Evolutionary conservation across 2,329 filamentous ascomycete species (phyloP), one percentile per base, ranked within the genome.

Genomic region (Cladophialophora psammophila): DNA sequence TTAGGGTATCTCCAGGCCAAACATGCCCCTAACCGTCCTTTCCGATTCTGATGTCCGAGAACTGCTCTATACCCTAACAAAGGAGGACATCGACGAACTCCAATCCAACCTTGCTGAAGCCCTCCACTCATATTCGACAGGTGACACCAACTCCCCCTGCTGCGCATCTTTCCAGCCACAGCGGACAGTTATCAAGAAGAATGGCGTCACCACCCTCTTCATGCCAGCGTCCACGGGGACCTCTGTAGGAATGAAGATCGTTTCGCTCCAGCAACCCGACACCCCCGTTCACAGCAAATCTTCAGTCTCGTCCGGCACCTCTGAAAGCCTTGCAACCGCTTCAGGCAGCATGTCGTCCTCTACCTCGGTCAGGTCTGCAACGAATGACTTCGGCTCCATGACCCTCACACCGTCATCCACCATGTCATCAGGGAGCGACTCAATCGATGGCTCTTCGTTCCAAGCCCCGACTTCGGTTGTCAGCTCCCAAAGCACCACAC

Each of bases 81-180:
- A 82, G 60, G 83, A 87, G 61, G 86, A 89, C 71, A 82, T 90
- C 34, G 73, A 83, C 32, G 77, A 83, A n/a, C 78, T 90, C 7
- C 87, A 89, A 68, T 77, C 82, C 69, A 84, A 82, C 31, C 83
- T 90, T 5, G 84, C 85, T 31, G 84, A 88, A 66, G 86, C 87
- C 0, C 79, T 90, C 4, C 86, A 87, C 72, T 86, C 87, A 74
- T 91, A 90, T 73, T 90, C 88, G 0, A 88, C 87, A 13, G 84
- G 86, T 3, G 85, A 83, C 31, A 87, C 89, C 63, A 82, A 85
- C 42, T 80, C 86, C 40, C 84, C 84, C 40, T 89, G 86, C 71
- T 85, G 84, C 62, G 84, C 86, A 1, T 81, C 82, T 9, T 88
- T 86, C 68, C 89, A 91, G 68, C 88, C 88, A 0, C 83, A 85